These are phyloP conservation scores for Colletotrichum zoysiae DNA, from an alignment of 2,329 filamentous ascomycete genomes.

Conservation along the genomic window DNA sequence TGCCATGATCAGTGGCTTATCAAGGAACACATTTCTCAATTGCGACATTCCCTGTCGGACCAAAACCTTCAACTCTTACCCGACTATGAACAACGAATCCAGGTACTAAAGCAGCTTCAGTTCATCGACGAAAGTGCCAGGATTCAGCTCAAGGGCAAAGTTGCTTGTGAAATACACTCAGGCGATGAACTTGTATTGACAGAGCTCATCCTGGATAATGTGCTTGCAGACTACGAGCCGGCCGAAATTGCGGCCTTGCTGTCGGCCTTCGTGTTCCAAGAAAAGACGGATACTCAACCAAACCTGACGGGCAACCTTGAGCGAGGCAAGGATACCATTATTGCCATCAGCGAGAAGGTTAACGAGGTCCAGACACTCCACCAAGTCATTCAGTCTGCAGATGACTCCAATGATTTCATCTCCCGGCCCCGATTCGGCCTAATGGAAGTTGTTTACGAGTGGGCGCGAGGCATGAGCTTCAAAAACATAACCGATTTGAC, in stretches of 20 bases:
- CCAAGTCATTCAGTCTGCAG: constrained; percentile 90
- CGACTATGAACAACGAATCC: constrained; percentile 95
- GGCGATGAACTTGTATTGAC: constrained; percentile 96
- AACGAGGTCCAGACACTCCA: constrained; percentile 90
- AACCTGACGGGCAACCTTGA: constrained; percentile 86
- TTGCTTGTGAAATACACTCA: constrained; percentile 97
- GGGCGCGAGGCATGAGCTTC: constrained; percentile 98
- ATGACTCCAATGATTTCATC: constrained; percentile 94
- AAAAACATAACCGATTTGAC: constrained; percentile 97
- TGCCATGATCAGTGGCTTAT: constrained; percentile 97
- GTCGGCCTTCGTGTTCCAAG: constrained; percentile 96
- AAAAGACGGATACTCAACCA: constrained; percentile 88
- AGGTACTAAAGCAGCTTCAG: constrained; percentile 89
- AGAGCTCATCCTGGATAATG: constrained; percentile 95
- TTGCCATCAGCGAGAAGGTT: constrained; percentile 91
- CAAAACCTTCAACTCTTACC: constrained; percentile 96
- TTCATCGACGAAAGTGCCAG: constrained; percentile 91
- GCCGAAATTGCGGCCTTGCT: constrained; percentile 96
- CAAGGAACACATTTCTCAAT: constrained; percentile 89
- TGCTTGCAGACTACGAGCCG: constrained; percentile 93
- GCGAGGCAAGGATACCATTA: constrained; percentile 85
- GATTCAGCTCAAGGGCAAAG: constrained; percentile 97
- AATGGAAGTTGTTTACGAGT: constrained; percentile 98
- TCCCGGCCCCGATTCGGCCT: constrained; percentile 90
- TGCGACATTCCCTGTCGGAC: constrained; percentile 92